Percentiles rank a stretch among this genome's conserved stretches.
Evolutionary conservation across 2,329 filamentous ascomycete species (phyloP).

Genomic region (Exserohilum turcica): DNA sequence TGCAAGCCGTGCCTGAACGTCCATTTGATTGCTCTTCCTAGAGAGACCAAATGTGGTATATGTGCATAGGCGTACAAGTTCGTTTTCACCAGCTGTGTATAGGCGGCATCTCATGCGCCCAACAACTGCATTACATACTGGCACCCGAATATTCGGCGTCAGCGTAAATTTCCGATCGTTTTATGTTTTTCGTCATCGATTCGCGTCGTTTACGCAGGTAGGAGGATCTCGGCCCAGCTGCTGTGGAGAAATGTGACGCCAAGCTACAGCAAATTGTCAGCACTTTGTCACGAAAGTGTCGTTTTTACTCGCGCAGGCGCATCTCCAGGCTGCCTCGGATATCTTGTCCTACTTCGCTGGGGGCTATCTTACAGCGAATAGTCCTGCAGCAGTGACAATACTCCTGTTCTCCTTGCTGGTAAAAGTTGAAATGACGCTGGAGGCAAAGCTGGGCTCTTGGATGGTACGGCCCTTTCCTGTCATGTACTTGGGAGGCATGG

Average conservation of each 20-base stretch:
- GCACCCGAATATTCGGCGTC: neutral
- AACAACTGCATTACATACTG: neutral
- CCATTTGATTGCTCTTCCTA: neutral
- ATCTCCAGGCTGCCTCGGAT: neutral
- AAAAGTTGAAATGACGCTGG: constrained; percentile 48
- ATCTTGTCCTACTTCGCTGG: neutral
- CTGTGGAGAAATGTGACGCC: constrained; percentile 59
- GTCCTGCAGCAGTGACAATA: constrained; percentile 54
- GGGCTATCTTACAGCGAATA: constrained; percentile 56
- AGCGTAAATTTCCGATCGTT: neutral
- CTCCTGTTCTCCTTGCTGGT: constrained; percentile 56
- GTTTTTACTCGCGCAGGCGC: neutral
- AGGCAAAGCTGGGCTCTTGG: constrained; percentile 49
- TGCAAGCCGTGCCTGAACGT: constrained; percentile 4
- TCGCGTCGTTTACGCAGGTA: constrained; percentile 51
- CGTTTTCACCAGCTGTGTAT: neutral
- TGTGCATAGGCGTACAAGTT: constrained; percentile 4
- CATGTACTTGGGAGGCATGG: constrained; percentile 41
- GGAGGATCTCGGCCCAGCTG: constrained; percentile 58
- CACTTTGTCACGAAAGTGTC: constrained; percentile 4
- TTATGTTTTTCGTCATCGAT: neutral
- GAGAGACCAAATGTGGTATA: neutral
- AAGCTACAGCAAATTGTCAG: constrained; percentile 45
- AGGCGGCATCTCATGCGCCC: neutral
- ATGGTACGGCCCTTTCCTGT: constrained; percentile 33